Base-by-base conservation (phyloP, 208 protist genomes). In the Blastocrithidia nonstop region DNA sequence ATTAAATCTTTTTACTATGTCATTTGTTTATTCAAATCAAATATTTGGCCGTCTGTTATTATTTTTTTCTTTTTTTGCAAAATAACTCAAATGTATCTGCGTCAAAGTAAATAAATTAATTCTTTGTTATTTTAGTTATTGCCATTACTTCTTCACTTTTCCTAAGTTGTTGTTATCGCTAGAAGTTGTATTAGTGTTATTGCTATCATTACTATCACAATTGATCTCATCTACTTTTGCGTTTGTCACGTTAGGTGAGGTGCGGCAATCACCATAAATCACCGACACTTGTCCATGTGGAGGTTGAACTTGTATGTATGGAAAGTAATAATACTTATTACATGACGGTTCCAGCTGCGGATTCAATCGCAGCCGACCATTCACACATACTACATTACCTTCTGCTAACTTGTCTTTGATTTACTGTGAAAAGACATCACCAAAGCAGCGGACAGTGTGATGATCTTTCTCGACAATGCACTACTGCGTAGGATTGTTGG, bases 281-380 rank as follows among this genome's bases (percentile, higher is more conserved):
- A 89, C 66, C 13, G 62, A 61, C 15, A 93, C 84, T 58, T 93
- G 79, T 3, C 84, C 84, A 51, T 93, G 69, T 6, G 84, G 84
- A 1, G 79, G 84, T 32, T 88, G 75, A 9, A 93, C 77, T 37
- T 93, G 84, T 27, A 93, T 81, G 45, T 77, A 93, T 3, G 84
- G 84, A 52, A 89, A 93, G 69, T 93, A 93, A 65, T 85, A 89
- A 59, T 90, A 84, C 62, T 87, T 88, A 41, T 78, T 84, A 55
- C 66, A 74, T 31, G 73, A 66, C 22, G 84, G 67, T 58, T 93
- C 84, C 51, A 88, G 58, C 64, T 93, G 84, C 13, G 84, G 84
- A 51, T 87, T 93, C 24, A 93, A 60, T 25, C 84, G 72, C 40
- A 93, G 69, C 4, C 84, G 59, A 15, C 84, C 84, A 42, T 72